These are phyloP conservation scores for Aureobasidium sp. DNA, from an alignment of 2,329 filamentous ascomycete genomes.

Conservation along the genomic window DNA sequence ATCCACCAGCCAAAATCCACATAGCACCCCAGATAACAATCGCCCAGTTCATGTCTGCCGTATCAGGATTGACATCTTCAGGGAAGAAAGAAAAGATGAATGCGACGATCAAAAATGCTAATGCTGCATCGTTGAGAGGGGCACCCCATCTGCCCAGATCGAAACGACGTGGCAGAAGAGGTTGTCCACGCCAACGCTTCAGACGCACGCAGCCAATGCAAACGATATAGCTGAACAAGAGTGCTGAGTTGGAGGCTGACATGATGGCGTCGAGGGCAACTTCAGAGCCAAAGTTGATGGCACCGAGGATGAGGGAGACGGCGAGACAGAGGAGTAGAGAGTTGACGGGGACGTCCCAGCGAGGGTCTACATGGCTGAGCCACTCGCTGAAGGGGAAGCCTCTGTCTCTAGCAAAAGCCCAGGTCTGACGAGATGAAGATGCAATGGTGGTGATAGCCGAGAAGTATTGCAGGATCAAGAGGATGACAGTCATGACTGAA, in stretches of 20 bases:
- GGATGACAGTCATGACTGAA: conserved; percentile 25
- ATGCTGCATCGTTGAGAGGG: conserved; percentile 28
- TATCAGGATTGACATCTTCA: conserved; percentile 20
- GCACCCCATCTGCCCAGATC: conserved; percentile 29
- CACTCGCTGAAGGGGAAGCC: conserved; percentile 30
- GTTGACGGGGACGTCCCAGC: conserved; percentile 14
- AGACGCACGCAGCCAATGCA: conserved; percentile 28
- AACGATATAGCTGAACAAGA: conserved; percentile 30
- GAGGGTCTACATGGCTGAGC: conserved; percentile 27
- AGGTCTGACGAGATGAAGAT: conserved; percentile 28
- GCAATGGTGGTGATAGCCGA: conserved; percentile 31
- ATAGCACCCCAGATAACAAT: conserved; percentile 26
- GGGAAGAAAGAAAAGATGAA: conserved; percentile 33
- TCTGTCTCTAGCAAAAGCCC: conserved; percentile 30
- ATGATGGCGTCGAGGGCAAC: conserved; percentile 36
- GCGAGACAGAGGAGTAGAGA: conserved; percentile 25
- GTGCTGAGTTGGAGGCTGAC: conserved; percentile 32
- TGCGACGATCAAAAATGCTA: conserved; percentile 26
- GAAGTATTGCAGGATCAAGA: conserved; percentile 30
- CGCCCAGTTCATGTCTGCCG: conserved; percentile 28
- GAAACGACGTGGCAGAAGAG: conserved; percentile 27
- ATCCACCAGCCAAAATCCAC: conserved; percentile 5
- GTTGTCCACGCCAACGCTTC: conserved; percentile 26
- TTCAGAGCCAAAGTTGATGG: conserved; percentile 38
- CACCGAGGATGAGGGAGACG: conserved; percentile 30